Evolutionary conservation across 2,329 filamentous ascomycete species (phyloP).

Genomic region (Aspergillus ibericus): DNA sequence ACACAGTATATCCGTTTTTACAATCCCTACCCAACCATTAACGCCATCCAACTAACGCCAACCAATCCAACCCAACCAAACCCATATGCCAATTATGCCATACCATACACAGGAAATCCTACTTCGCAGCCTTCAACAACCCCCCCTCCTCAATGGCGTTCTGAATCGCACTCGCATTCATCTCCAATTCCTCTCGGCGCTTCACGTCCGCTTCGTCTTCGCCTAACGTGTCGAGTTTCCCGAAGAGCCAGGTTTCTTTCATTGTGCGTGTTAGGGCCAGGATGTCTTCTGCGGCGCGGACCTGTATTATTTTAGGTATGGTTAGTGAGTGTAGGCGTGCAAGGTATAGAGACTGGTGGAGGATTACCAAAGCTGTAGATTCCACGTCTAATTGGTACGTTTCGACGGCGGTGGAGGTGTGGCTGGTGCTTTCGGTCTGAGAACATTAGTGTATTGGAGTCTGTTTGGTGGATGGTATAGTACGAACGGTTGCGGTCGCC

Average conservation of each 20-base stretch:
- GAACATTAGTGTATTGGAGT: background rate
- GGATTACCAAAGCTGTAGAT: conserved; percentile 59
- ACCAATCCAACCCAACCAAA: background rate
- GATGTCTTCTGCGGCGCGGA: conserved; percentile 63
- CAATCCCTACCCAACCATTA: too few species aligned
- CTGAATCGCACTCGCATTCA: conserved; percentile 49
- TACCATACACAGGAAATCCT: background rate
- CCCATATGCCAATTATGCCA: background rate
- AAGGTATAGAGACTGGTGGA: too few species aligned
- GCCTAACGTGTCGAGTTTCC: conserved; percentile 60
- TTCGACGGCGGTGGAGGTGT: conserved; percentile 57
- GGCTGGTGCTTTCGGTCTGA: conserved; percentile 53
- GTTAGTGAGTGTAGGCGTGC: background rate
- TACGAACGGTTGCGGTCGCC: conserved; percentile 51
- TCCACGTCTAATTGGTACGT: conserved; percentile 61
- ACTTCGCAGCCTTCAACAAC: conserved; percentile 24
- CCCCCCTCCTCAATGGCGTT: conserved; percentile 41
- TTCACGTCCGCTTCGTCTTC: conserved; percentile 42
- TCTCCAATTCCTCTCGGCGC: conserved; percentile 47
- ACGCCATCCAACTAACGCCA: background rate
- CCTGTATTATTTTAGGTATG: conserved; percentile 35
- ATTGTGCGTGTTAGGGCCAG: conserved; percentile 60
- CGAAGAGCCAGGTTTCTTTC: conserved; percentile 68
- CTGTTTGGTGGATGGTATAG: background rate
- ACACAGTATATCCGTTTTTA: too few species aligned